Evolutionary conservation across 2,329 filamentous ascomycete species (phyloP).

Genomic region (Alternaria ethzedia): DNA sequence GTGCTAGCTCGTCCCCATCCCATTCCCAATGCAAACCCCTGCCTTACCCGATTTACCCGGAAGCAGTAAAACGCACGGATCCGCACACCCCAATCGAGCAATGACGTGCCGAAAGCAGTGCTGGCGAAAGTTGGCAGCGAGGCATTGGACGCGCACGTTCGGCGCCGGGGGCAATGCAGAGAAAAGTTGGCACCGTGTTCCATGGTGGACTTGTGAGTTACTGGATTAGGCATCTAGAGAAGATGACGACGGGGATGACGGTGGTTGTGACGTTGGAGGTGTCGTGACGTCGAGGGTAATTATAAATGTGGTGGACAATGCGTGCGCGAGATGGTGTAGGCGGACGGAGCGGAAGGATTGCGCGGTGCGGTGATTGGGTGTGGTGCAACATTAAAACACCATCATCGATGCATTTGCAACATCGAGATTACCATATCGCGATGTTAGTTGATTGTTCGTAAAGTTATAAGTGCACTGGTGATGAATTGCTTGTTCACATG

Average conservation of each 20-base stretch:
- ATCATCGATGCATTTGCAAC: background rate
- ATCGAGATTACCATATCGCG: background rate
- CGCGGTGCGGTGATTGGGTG: background rate
- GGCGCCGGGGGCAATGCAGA: background rate
- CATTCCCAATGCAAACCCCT: background rate
- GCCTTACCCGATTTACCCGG: background rate
- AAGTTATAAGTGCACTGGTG: background rate
- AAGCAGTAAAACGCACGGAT: background rate
- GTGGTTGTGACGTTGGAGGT: background rate
- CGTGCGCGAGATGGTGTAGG: background rate
- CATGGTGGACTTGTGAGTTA: background rate
- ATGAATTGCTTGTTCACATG: background rate
- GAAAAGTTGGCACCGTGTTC: conserved; percentile 9
- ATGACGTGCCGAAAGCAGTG: background rate
- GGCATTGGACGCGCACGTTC: background rate
- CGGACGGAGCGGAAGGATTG: background rate
- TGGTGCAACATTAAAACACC: background rate
- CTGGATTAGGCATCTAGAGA: background rate
- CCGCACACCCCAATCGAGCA: background rate
- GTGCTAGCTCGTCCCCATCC: background rate
- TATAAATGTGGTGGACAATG: background rate
- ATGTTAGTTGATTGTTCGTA: background rate
- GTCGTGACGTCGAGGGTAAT: background rate
- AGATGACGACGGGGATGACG: background rate
- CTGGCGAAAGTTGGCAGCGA: conserved; percentile 1